Percentiles rank a stretch among this genome's conserved stretches.
phyloP scores from a whole-genome alignment of 805 yeast species.

The Candida nanaspora region DNA sequence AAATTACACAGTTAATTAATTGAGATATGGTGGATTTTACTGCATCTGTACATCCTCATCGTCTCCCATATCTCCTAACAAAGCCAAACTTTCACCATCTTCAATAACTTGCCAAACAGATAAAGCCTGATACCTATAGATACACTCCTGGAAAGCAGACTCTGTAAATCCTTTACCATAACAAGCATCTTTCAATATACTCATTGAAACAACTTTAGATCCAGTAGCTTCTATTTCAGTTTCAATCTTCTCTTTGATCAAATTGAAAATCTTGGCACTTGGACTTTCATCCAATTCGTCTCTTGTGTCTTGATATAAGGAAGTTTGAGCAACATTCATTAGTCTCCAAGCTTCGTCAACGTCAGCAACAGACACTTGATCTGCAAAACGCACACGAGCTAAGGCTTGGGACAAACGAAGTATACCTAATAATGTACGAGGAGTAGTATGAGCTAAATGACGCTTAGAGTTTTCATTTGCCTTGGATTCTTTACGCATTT shows the following conservation, averaged over 20 bases:
- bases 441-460: conserved; percentile 88
- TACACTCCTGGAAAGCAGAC: conserved; percentile 67
- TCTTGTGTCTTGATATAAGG: conserved; percentile 53
- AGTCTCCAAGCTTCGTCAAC: conserved; percentile 94
- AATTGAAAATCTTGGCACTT: conserved; percentile 62
- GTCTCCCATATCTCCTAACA: conserved; percentile 34
- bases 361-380: conserved; percentile 64
- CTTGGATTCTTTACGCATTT: conserved; percentile 87
- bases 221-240: conserved; percentile 23
- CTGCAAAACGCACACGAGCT: conserved; percentile 80
- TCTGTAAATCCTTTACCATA: conserved; percentile 80
- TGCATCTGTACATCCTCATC: conserved; percentile 17
- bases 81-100: conserved; percentile 57
- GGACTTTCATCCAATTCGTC: conserved; percentile 55
- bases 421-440: conserved; percentile 88
- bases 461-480: conserved; percentile 65
- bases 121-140: conserved; percentile 63
- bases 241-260: conserved; percentile 43
- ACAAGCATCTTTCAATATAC: conserved; percentile 51
- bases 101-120: conserved; percentile 74
- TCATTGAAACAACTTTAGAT: conserved; percentile 31
- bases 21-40: not conserved
- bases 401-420: conserved; percentile 90
- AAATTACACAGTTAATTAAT: not conserved
- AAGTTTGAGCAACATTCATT: conserved; percentile 78